Percentiles rank a stretch among this genome's conserved stretches.
Evolutionary conservation across 768 basidiomycete genomes (phyloP).

Genomic region (Rhodotorula graminis): DNA sequence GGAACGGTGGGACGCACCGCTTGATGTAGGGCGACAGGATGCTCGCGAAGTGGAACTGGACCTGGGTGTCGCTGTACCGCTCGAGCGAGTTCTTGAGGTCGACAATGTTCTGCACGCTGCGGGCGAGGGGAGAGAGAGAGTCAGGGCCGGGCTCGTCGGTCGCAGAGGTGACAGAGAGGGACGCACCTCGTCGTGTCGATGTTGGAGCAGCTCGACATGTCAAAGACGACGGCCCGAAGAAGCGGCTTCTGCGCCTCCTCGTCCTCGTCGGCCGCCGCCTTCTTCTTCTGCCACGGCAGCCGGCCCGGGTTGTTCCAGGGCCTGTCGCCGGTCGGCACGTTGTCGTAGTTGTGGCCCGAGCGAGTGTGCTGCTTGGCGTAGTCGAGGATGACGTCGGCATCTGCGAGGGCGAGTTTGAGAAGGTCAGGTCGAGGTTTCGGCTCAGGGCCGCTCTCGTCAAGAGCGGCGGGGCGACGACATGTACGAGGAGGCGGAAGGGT

Average conservation of each 20-base stretch:
- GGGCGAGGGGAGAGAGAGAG: not conserved
- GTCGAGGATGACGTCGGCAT: conserved; percentile 69
- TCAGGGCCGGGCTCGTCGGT: not conserved
- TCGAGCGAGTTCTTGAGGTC: conserved; percentile 85
- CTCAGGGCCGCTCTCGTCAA: too few species aligned
- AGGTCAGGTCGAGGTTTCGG: too few species aligned
- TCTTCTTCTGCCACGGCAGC: not conserved
- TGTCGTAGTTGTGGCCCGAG: conserved; percentile 52
- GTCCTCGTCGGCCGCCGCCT: not conserved
- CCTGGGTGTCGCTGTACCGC: conserved; percentile 59
- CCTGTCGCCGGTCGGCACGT: conserved; percentile 59
- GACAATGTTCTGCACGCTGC: conserved; percentile 71
- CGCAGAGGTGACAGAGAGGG: too few species aligned
- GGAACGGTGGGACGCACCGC: conserved; percentile 41
- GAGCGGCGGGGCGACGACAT: not conserved
- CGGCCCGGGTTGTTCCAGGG: conserved; percentile 66
- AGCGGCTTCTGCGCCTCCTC: conserved; percentile 50
- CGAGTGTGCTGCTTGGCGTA: conserved; percentile 72
- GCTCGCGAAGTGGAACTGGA: conserved; percentile 87
- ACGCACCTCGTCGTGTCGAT: conserved; percentile 74
- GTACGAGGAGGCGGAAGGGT: conserved; percentile 28
- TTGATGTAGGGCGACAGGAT: conserved; percentile 90
- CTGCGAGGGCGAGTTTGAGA: conserved; percentile 14
- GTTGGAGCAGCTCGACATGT: conserved; percentile 73
- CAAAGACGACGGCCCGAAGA: conserved; percentile 81